Base-by-base conservation (phyloP, 1,284 basidiomycete genomes). In the Malassezia vespertilionis region DNA sequence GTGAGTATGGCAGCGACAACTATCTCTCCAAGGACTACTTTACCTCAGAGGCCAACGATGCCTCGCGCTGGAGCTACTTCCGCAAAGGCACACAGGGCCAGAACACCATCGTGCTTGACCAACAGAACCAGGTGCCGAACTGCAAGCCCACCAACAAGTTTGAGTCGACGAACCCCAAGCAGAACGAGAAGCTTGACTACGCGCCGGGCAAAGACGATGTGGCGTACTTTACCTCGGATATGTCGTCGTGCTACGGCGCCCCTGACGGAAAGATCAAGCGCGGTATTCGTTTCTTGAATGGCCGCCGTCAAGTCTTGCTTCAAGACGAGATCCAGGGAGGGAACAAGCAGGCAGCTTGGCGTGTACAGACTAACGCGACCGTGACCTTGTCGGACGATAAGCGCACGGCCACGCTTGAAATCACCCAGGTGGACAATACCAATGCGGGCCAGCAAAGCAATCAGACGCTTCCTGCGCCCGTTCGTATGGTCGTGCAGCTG, bases 41-140 rank as follows among this genome's bases (percentile, higher is more conserved):
- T 27, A 44, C 51, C 44, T 55, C 50, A 44, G 68, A 64, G 54
- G 51, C 44, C 9, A 48, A 51, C 36, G 42, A 44, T 5, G 49
- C 63, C 14, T 46, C 37, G 27, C 57, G 60, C 21, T 69, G 65
- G 64, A 54, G 56, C 21, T 70, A 70, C 61, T 99, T 93, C 78
- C 81, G 90, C 70, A 96, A 91, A 78, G 80, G 82, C 71, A 95
- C 90, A 1, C 85, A 90, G 72, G 91, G 91, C 11, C 93, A 99
- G 75, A 99, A 97, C 77, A 89, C 87, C 2, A 77, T 99, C 54
- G 63, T 90, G 44, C 78, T 95, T 60, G 79, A 80, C 71, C 73
- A 77, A 56, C 67, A 73, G 36, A 96, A 97, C 75, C 90, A 97
- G 74, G 76, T 82, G 52, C 81, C 93, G 38, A 70, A 69, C 27